A percentile compares a stretch with the other conserved stretches of the same genome.
Evolutionary conservation across 2,329 filamentous ascomycete species (phyloP).

Genomic region (Colletotrichum noveboracense): DNA sequence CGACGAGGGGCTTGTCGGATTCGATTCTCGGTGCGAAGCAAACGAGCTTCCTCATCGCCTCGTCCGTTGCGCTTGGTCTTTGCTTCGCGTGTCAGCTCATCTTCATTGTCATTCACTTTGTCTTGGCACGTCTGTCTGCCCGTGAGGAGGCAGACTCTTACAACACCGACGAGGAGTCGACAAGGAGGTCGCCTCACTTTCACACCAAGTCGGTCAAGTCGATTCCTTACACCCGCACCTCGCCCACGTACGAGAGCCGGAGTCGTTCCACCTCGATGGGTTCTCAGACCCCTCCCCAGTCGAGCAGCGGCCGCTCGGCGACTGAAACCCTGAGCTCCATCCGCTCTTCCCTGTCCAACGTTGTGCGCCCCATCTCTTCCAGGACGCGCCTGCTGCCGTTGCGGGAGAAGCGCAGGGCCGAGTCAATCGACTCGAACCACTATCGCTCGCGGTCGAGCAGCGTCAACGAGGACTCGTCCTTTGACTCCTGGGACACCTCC

Average conservation of each 20-base stretch:
- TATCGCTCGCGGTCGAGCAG: slow-evolving; percentile 38
- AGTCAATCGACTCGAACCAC: slow-evolving; percentile 53
- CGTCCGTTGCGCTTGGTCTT: slow-evolving; percentile 49
- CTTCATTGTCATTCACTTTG: slow-evolving; percentile 52
- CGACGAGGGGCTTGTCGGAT: slow-evolving; percentile 28
- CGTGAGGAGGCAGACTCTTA: slow-evolving; percentile 31
- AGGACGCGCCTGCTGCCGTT: slow-evolving; percentile 57
- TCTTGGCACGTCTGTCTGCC: slow-evolving; percentile 38
- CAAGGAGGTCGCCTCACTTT: slow-evolving; percentile 31
- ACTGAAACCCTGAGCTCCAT: slow-evolving; percentile 53
- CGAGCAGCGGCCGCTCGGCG: slow-evolving; percentile 49
- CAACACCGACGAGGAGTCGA: slow-evolving; percentile 36
- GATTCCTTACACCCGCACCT: slow-evolving; percentile 55
- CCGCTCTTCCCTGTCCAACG: slow-evolving; percentile 52
- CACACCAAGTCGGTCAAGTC: slow-evolving; percentile 61
- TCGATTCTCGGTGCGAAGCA: slow-evolving; percentile 37
- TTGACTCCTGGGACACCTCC: slow-evolving; percentile 79
- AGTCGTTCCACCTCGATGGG: slow-evolving; percentile 36
- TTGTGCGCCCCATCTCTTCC: slow-evolving; percentile 61
- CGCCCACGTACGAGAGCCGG: slow-evolving; percentile 26
- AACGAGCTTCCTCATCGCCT: slow-evolving; percentile 45
- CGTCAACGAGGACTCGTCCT: slow-evolving; percentile 60
- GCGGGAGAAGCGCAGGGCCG: slow-evolving; percentile 46
- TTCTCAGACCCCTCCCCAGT: slow-evolving; percentile 47
- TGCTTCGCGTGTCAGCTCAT: slow-evolving; percentile 52